phyloP scores from a whole-genome alignment of 768 basidiomycete species.

The Cystofilobasidium capitatum region DNA sequence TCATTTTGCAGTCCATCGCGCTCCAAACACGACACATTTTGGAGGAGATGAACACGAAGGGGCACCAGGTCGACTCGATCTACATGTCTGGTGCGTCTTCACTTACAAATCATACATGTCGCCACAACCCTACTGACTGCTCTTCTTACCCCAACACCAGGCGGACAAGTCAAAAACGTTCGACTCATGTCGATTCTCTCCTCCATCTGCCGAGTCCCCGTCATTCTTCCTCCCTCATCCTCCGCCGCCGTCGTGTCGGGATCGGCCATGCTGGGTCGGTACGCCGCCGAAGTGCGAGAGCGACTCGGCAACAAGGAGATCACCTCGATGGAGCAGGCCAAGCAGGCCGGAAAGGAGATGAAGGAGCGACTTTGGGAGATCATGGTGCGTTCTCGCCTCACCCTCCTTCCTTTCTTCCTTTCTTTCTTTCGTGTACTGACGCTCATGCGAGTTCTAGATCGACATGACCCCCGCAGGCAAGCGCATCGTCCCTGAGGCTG shows the following conservation, averaged over 20 bases:
- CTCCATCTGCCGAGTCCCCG: constrained; percentile 67
- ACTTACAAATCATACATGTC: constrained; percentile 7
- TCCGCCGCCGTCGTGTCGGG: constrained; percentile 81
- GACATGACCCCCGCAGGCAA: constrained; percentile 85
- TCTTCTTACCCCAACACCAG: constrained; percentile 37
- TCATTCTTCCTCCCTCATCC: constrained; percentile 68
- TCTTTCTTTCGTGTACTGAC: not conserved
- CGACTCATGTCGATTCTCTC: constrained; percentile 82
- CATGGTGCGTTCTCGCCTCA: constrained; percentile 53
- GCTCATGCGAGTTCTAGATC: constrained; percentile 44
- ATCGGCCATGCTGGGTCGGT: constrained; percentile 83
- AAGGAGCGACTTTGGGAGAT: constrained; percentile 73
- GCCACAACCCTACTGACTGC: not conserved
- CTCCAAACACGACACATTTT: constrained; percentile 91
- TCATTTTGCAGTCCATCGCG: constrained; percentile 56
- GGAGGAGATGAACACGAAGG: constrained; percentile 75
- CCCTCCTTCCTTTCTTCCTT: not conserved
- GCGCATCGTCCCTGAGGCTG: constrained; percentile 55
- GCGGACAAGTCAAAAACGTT: constrained; percentile 84
- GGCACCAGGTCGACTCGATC: constrained; percentile 70
- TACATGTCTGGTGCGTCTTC: constrained; percentile 57
- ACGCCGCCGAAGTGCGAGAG: constrained; percentile 56
- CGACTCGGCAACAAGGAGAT: constrained; percentile 39
- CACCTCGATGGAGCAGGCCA: constrained; percentile 39
- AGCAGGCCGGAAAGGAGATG: constrained; percentile 44